phyloP scores from a whole-genome alignment of 2,329 filamentous ascomycete genomes.

The Fusarium camptoceras region DNA sequence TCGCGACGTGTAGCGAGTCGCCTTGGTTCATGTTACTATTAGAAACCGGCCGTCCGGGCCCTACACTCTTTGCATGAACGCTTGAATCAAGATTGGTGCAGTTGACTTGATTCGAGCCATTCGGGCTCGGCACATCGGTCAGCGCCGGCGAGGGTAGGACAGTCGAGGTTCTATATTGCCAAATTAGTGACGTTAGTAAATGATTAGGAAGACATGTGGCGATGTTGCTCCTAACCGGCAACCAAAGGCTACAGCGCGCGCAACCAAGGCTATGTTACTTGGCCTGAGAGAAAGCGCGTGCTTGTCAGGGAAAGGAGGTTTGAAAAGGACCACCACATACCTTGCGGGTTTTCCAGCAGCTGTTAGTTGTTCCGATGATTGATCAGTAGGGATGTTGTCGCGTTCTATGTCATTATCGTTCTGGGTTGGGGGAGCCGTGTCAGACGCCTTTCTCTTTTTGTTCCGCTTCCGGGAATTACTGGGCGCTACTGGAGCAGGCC shows the following conservation, averaged over 20 bases:
- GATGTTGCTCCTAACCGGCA: constrained; percentile 4
- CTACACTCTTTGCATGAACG: constrained; percentile 19
- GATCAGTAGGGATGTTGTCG: constrained; percentile 11
- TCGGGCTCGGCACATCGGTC: constrained; percentile 69
- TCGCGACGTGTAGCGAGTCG: constrained; percentile 13
- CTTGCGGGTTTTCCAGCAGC: constrained; percentile 22
- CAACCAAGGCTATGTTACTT: not conserved
- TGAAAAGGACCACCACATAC: constrained; percentile 12
- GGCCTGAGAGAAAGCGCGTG: not conserved
- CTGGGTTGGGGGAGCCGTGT: constrained; percentile 12
- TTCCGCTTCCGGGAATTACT: constrained; percentile 40
- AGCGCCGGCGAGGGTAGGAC: constrained; percentile 72
- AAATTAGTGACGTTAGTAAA: constrained; percentile 28
- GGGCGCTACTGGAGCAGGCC: constrained; percentile 15
- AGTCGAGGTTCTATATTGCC: constrained; percentile 40
- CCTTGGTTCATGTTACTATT: constrained; percentile 22
- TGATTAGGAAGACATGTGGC: constrained; percentile 6
- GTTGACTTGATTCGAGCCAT: constrained; percentile 50
- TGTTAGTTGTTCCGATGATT: constrained; percentile 22
- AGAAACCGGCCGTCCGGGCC: constrained; percentile 12
- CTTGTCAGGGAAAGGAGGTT: not conserved
- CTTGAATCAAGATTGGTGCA: constrained; percentile 48
- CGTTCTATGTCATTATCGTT: constrained; percentile 28
- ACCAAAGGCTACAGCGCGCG: constrained; percentile 12
- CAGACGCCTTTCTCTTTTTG: constrained; percentile 25